Evolutionary conservation across 352 stramenopile species (phyloP).

Genomic region (Thalassiosira mediterranea): DNA sequence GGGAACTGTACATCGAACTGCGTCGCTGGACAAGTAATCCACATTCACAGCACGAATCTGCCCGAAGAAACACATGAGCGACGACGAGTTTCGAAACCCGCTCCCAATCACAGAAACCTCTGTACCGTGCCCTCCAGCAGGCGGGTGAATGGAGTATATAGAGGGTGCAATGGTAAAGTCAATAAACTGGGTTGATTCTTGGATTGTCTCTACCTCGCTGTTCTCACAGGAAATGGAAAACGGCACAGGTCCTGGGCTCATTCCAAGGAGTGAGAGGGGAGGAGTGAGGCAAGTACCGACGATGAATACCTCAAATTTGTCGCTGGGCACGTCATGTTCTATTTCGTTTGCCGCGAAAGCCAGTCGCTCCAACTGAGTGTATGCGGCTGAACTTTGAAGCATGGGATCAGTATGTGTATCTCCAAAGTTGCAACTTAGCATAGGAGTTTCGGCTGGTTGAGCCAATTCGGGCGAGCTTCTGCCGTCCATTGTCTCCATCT

Average conservation of each 20-base stretch:
- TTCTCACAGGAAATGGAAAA: slow-evolving; percentile 25
- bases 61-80: slow-evolving; percentile 23
- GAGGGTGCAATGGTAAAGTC: slow-evolving; percentile 26
- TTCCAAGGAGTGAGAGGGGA: slow-evolving; percentile 6
- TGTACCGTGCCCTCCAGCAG: slow-evolving; percentile 12
- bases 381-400: background rate
- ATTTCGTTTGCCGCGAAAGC: background rate
- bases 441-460: background rate
- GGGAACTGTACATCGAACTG: slow-evolving; percentile 14
- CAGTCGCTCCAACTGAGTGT: slow-evolving; percentile 12
- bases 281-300: slow-evolving; percentile 17
- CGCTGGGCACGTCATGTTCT: background rate
- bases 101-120: slow-evolving; percentile 17
- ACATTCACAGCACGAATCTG: background rate
- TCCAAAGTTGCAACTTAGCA: slow-evolving; percentile 37
- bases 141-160: slow-evolving; percentile 29
- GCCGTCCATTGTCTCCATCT: too few relatives aligned
- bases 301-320: background rate
- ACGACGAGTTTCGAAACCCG: slow-evolving; percentile 28
- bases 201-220: background rate
- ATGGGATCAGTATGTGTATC: background rate
- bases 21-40: slow-evolving; percentile 27
- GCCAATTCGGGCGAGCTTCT: too few relatives aligned
- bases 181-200: slow-evolving; percentile 11
- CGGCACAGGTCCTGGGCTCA: slow-evolving; percentile 13